Base-by-base conservation (phyloP, 2,329 filamentous ascomycete species). In the Calonectria henricotiae region DNA sequence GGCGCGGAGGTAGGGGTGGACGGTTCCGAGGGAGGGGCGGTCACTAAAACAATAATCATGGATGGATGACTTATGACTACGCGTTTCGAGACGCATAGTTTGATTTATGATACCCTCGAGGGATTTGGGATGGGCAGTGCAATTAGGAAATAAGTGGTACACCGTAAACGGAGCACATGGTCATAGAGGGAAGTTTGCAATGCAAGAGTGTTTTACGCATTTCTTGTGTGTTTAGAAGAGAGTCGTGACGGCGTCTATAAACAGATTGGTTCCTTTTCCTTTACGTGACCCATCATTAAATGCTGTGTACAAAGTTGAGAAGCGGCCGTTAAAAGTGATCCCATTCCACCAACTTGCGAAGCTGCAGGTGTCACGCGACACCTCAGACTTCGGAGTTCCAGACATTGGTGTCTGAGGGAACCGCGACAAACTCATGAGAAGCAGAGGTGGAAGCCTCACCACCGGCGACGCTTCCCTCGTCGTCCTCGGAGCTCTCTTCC, bases 381-480 rank as follows among this genome's bases (percentile, higher is more conserved):
- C 85, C 76, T 44, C 86, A 78, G 12, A 83, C 75, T 51, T 85
- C 77, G 76, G 84, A 77, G 69, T 79, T 80, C 83, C 83, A 84
- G 20, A 84, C 82, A 65, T 84, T 84, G 51, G 77, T 75, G 62
- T 84, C 83, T 15, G 80, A 77, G 8, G 82, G 83, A n/a, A 89
- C 86, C 70, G 85, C 81, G 17, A 86, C 85, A 62, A 89, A 92
- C 43, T 89, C 86, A 64, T 82, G 82, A 23, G 80, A 81, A 11
- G 43, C 43, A 23, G 80, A 81, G 9, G 43, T 46, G 20, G 43
- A 58, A 58, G 51, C 30, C n/a, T 35, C 51, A 11, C 6, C 32
- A 13, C 68, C 76, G 60, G 72, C 72, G 55, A 80, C 73, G 65
- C 78, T 80, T 9, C 68, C 74, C 55, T 75, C 73, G 46, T 81